A percentile compares a stretch with the other conserved stretches of the same genome.
Conservation (phyloP, 306 rosid genomes). For the Phaseolus lunatus region DNA sequence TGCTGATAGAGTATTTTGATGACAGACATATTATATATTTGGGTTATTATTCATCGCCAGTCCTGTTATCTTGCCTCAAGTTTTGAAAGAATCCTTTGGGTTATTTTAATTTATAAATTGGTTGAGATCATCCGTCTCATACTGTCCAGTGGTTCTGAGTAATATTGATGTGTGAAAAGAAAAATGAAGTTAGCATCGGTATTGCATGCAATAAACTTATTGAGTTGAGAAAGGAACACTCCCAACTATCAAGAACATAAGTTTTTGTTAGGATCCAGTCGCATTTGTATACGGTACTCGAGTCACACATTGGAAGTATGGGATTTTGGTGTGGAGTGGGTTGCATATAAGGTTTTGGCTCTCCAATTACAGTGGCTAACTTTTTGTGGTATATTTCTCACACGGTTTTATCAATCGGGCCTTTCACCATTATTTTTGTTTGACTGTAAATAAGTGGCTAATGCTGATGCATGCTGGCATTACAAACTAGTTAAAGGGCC, state of each 20-base stretch:
- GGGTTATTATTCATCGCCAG: conserved; percentile 18
- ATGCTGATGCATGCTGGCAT: background rate
- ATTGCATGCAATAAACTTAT: conserved; percentile 21
- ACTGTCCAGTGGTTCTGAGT: conserved; percentile 9
- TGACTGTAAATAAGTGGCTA: background rate
- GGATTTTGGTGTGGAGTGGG: background rate
- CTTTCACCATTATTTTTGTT: background rate
- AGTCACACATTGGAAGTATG: background rate
- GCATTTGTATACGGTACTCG: background rate
- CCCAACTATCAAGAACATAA: background rate
- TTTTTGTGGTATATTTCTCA: background rate
- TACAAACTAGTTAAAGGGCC: background rate
- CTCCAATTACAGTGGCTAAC: background rate
- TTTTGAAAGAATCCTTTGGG: background rate
- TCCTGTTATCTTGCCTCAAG: conserved; percentile 32
- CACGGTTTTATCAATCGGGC: background rate
- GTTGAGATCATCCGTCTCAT: background rate
- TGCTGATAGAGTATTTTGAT: conserved; percentile 14
- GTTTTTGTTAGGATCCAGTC: background rate
- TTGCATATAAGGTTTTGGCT: background rate
- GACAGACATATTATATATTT: conserved; percentile 14
- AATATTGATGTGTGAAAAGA: conserved; percentile 5
- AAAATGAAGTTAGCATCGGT: conserved; percentile 12
- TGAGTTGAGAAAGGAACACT: conserved; percentile 17
- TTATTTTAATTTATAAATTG: conserved; percentile 17